These are phyloP conservation scores for Zymoseptoria ardabiliae DNA, from an alignment of 2,329 filamentous ascomycete genomes.

Conservation along the genomic window DNA sequence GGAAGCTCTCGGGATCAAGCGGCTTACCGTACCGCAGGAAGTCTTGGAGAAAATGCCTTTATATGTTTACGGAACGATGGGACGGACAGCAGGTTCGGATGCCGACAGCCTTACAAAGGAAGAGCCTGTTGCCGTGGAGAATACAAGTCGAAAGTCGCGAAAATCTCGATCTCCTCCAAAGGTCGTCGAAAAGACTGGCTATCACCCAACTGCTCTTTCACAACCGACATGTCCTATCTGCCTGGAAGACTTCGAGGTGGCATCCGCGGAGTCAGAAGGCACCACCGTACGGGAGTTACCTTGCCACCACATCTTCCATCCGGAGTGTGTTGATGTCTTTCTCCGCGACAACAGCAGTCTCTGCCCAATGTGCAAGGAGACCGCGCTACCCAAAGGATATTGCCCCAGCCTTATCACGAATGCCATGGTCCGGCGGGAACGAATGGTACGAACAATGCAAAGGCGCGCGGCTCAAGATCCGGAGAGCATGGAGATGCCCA, in stretches of 20 bases:
- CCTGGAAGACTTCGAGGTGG: conserved; percentile 62
- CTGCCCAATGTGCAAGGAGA: conserved; percentile 85
- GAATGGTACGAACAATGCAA: conserved; percentile 56
- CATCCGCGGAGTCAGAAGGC: conserved; percentile 15
- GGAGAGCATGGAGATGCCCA: conserved; percentile 2
- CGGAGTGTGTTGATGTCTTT: conserved; percentile 83
- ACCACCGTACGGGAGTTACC: conserved; percentile 74
- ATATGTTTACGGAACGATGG: conserved; percentile 56
- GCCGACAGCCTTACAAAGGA: conserved; percentile 3
- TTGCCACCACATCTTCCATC: conserved; percentile 90
- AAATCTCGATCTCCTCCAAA: neutral
- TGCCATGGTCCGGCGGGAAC: conserved; percentile 75
- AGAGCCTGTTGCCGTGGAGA: neutral
- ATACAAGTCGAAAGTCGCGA: neutral
- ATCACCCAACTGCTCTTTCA: conserved; percentile 41
- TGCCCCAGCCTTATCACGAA: conserved; percentile 62
- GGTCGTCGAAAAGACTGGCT: conserved; percentile 11
- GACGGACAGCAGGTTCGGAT: conserved; percentile 5
- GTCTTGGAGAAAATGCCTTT: conserved; percentile 69
- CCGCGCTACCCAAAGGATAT: conserved; percentile 62
- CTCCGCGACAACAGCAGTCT: conserved; percentile 71
- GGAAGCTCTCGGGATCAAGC: conserved; percentile 77
- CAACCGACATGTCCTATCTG: conserved; percentile 90
- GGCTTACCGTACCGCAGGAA: conserved; percentile 65
- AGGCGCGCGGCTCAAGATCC: conserved; percentile 33